Evolutionary conservation across 352 stramenopile genomes (phyloP).

Genomic region (Phytophthora sp.): DNA sequence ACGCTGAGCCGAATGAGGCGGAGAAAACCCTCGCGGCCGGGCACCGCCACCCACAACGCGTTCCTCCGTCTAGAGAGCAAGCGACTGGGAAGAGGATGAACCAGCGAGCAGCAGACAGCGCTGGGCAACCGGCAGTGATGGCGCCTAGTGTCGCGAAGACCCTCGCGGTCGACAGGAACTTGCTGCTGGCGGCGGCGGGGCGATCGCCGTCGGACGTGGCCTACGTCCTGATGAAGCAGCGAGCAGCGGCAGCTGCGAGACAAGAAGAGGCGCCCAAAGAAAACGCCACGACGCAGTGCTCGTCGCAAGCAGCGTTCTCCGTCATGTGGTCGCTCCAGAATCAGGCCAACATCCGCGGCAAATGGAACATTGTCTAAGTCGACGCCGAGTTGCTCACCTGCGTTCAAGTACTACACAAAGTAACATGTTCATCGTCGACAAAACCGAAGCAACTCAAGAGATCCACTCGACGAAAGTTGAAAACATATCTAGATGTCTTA

Average conservation of each 20-base stretch:
- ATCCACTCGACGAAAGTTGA: conserved; percentile 23
- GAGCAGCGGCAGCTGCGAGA: neutral
- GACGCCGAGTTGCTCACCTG: no score
- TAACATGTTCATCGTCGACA: no score
- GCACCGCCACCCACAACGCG: neutral
- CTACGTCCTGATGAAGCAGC: conserved; percentile 4
- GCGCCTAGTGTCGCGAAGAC: neutral
- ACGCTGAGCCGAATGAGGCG: neutral
- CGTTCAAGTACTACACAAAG: no score
- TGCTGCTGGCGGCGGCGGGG: conserved; percentile 8
- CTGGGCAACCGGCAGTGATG: neutral
- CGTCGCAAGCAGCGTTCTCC: neutral
- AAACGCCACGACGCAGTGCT: no score
- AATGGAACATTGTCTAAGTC: conserved; percentile 6
- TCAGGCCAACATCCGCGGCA: conserved; percentile 5
- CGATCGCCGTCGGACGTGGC: conserved; percentile 1
- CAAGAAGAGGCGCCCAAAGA: neutral
- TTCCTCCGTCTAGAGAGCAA: neutral
- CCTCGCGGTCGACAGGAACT: neutral
- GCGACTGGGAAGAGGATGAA: neutral
- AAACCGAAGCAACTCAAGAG: no score
- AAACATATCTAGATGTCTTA: conserved; percentile 48
- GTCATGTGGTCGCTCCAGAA: conserved; percentile 9
- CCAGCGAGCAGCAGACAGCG: neutral
- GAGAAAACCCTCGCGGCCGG: neutral